phyloP scores from a whole-genome alignment of 202 grass and related monocot genomes.

The Setaria viridis region DNA sequence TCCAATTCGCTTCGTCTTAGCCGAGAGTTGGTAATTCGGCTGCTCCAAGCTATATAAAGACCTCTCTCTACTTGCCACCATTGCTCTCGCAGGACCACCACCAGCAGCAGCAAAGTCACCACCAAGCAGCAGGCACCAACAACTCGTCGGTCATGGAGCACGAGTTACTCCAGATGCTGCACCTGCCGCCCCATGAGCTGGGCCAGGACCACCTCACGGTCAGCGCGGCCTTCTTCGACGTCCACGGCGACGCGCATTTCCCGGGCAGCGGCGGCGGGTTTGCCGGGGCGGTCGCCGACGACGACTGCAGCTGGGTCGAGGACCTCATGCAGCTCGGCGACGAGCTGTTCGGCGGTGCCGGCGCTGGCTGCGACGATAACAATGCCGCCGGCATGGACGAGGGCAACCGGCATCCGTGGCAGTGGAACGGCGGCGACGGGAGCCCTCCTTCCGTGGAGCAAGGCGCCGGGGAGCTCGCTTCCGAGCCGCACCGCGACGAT shows the following conservation, averaged over 20 bases:
- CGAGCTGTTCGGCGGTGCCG: slow-evolving; percentile 37
- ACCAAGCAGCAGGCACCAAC: no score
- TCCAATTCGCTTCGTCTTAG: no score
- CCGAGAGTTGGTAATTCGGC: no score
- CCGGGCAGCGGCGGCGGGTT: no score
- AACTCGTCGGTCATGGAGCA: not conserved
- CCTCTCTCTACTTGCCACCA: no score
- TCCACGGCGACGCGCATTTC: not conserved
- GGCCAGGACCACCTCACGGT: not conserved
- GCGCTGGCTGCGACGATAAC: not conserved
- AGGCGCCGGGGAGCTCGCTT: slow-evolving; percentile 9
- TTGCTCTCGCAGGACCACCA: no score
- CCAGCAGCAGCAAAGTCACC: no score
- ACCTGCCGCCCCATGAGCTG: not conserved
- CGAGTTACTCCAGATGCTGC: not conserved
- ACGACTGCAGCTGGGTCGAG: slow-evolving; percentile 41
- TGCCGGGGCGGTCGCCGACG: not conserved
- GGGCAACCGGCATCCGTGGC: not conserved
- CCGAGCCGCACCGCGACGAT: not conserved
- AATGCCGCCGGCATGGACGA: not conserved
- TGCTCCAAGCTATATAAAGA: no score
- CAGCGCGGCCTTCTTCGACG: not conserved
- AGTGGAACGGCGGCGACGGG: slow-evolving; percentile 6
- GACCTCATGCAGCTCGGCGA: slow-evolving; percentile 57
- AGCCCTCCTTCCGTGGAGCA: slow-evolving; percentile 13